Evolutionary conservation across 345 rosid species (phyloP), one percentile per base, ranked within the genome.

Genomic region (Populus davidiana): DNA sequence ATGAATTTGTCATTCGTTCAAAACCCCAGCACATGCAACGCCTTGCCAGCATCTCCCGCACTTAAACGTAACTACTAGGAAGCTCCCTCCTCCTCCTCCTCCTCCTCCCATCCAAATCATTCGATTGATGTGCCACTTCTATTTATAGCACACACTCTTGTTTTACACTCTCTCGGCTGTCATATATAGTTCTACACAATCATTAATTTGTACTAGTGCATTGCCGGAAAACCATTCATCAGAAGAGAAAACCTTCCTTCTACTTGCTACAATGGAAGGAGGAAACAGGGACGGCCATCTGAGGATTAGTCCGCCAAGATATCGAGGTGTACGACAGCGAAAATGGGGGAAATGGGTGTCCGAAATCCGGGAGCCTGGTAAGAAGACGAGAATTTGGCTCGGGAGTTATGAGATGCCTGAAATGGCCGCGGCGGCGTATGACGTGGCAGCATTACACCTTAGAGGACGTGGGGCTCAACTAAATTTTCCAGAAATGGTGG

Each of bases 301-400:
- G 6, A 2, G 63, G 61, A n/a, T 29, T 13, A 33, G 74, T 31
- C 54, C 74, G 33, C 70, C 76, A 1, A 12, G 75, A 10, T 94
- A 88, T 75, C 77, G 90, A 75, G 98, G 98, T 1, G 86, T 92
- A 2, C 93, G 98, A 1, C 85, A 82, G 78, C 74, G 98, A 41
- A 92, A 92, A 83, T 94, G 98, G 98, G 98, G 98, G 38, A 94
- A 89, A 77, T 94, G 98, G 98, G 98, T 94, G 8, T 92, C 98
- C 0, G 98, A 94, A 80, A 94, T 94, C 67, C 84, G 98, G 14
- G 92, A 92, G 71, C 94, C 97, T 0, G 93, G 98, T 2, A 94
- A 84, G 75, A 94, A 94, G 70, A 89, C 90, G 1, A 81, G 98
- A 23, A 90, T 94, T 33, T 94, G 98, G 98, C 86, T 94, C 0